Percentiles rank a stretch among this genome's conserved stretches.
Conservation (phyloP, 768 basidiomycete species). For the Hericium erinaceus region DNA sequence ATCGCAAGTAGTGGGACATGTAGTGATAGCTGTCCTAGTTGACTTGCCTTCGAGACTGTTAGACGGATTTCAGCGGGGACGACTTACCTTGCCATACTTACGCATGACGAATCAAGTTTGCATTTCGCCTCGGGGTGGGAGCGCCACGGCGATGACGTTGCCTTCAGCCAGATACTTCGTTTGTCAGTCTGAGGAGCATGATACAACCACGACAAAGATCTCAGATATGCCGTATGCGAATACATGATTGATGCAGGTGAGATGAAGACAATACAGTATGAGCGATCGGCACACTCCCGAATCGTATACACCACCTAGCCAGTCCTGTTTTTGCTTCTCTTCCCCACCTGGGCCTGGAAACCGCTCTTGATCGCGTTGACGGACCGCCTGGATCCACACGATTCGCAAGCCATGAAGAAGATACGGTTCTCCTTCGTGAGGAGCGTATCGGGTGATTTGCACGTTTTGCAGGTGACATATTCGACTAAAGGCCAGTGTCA, state of each 20-base stretch:
- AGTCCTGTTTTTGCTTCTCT: conserved; percentile 75
- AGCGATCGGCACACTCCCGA: conserved; percentile 1
- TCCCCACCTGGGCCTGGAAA: conserved; percentile 93
- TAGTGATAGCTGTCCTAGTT: too few relatives aligned
- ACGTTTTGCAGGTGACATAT: conserved; percentile 99
- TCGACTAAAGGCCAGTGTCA: conserved; percentile 49
- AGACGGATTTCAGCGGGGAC: too few relatives aligned
- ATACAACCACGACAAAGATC: not conserved
- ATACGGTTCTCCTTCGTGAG: conserved; percentile 97
- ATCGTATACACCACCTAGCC: conserved; percentile 27
- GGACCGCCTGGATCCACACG: conserved; percentile 82
- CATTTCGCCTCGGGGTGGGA: too few relatives aligned
- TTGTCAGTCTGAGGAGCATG: not conserved
- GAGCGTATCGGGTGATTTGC: conserved; percentile 96
- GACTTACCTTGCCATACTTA: too few relatives aligned
- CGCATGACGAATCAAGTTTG: too few relatives aligned
- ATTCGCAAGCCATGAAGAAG: conserved; percentile 94
- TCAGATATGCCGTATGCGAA: not conserved
- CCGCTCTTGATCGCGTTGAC: conserved; percentile 98
- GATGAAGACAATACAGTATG: conserved; percentile 14
- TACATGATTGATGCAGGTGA: conserved; percentile 1
- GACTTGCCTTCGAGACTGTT: too few relatives aligned
- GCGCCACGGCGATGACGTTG: too few relatives aligned
- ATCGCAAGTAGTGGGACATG: too few relatives aligned
- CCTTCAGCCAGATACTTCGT: too few relatives aligned